A percentile compares a stretch with the other conserved stretches of the same genome.
phyloP scores from a whole-genome alignment of 208 protist species.

The Strigomonas galati region DNA sequence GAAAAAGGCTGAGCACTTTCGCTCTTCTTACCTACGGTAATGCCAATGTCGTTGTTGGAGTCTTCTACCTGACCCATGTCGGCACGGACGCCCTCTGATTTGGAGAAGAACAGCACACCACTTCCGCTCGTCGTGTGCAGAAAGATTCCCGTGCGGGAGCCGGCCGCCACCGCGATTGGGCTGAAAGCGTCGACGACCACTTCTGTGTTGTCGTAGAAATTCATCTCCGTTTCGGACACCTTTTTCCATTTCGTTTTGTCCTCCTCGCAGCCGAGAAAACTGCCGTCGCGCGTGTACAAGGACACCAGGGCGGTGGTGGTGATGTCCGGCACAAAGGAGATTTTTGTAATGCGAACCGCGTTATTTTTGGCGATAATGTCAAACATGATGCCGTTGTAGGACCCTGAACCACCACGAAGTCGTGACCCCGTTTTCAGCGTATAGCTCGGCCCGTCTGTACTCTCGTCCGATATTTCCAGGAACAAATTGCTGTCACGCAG shows the following conservation, averaged over 20 bases:
- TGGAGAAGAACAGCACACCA: constrained; percentile 81
- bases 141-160: constrained; percentile 63
- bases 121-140: constrained; percentile 82
- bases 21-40: constrained; percentile 84
- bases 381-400: constrained; percentile 91
- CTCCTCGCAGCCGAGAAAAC: constrained; percentile 71
- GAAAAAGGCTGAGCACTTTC: constrained; percentile 67
- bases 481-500: constrained; percentile 55
- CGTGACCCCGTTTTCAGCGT: constrained; percentile 53
- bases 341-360: constrained; percentile 57
- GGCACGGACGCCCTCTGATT: constrained; percentile 68
- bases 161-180: constrained; percentile 64
- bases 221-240: constrained; percentile 49
- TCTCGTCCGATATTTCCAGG: constrained; percentile 35
- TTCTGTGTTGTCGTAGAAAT: constrained; percentile 52
- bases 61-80: constrained; percentile 69
- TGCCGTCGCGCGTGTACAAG: constrained; percentile 66
- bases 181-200: constrained; percentile 58
- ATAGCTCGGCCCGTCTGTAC: constrained; percentile 41
- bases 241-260: constrained; percentile 46
- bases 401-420: constrained; percentile 58
- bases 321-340: constrained; percentile 82
- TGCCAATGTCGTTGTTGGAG: constrained; percentile 83
- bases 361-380: constrained; percentile 77
- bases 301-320: constrained; percentile 54